Conservation (phyloP, 2,329 filamentous ascomycete species). For the Penicillium sp. region DNA sequence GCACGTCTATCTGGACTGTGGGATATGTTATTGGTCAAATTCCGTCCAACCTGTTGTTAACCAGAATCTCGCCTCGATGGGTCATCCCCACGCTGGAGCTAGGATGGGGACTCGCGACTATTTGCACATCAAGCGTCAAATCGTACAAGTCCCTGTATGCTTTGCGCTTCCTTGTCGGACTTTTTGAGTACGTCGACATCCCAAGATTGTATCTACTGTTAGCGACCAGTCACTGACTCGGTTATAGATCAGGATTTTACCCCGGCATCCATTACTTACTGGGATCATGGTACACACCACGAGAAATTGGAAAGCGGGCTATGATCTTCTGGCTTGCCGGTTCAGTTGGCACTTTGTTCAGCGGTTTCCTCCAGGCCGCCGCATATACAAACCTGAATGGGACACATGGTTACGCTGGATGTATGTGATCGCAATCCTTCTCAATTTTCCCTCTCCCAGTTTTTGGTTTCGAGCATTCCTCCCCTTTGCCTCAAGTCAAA, state of each 20-base stretch:
- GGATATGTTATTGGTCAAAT: conserved; percentile 50
- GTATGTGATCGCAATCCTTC: conserved; percentile 4
- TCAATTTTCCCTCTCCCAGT: background rate
- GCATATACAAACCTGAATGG: conserved; percentile 28
- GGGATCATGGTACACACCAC: conserved; percentile 29
- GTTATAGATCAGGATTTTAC: conserved; percentile 22
- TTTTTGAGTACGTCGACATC: conserved; percentile 26
- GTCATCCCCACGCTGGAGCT: conserved; percentile 44
- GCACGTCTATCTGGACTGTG: conserved; percentile 45
- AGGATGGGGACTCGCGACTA: conserved; percentile 31
- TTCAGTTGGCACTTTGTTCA: conserved; percentile 22
- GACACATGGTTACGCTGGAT: conserved; percentile 24
- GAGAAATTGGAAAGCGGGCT: conserved; percentile 26
- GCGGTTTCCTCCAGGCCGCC: conserved; percentile 25
- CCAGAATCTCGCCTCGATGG: conserved; percentile 44
- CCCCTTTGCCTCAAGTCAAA: background rate
- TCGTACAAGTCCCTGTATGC: conserved; percentile 25
- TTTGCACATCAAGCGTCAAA: conserved; percentile 25
- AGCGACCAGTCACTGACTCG: background rate
- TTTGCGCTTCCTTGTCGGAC: conserved; percentile 29
- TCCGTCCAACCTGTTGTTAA: conserved; percentile 48
- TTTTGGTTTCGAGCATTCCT: background rate
- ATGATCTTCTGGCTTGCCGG: conserved; percentile 28
- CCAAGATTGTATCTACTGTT: too few species aligned
- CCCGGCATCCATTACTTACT: conserved; percentile 29